A percentile compares a stretch with the other conserved stretches of the same genome.
Evolutionary conservation across 2,329 filamentous ascomycete species (phyloP).

Genomic region (Cladosporium phlei): DNA sequence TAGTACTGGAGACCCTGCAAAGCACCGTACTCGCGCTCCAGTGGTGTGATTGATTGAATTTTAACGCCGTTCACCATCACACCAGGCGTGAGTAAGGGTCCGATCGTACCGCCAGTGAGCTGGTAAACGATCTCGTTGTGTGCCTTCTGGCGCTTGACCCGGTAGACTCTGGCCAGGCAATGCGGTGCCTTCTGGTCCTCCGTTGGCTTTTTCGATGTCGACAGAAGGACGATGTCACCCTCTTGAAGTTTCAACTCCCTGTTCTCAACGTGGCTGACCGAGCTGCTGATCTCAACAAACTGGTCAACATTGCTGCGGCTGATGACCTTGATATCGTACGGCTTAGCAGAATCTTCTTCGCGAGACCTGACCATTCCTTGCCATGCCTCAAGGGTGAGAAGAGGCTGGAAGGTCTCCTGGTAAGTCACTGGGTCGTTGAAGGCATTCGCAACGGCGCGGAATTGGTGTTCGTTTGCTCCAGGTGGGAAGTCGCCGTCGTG

Average conservation of each 20-base stretch:
- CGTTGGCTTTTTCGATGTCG: constrained; percentile 67
- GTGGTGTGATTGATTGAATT: constrained; percentile 86
- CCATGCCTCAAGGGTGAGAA: constrained; percentile 92
- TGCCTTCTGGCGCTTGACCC: constrained; percentile 74
- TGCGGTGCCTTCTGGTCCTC: constrained; percentile 62
- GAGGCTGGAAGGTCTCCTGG: constrained; percentile 81
- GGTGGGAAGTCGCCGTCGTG: constrained; percentile 83
- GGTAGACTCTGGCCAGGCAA: constrained; percentile 79
- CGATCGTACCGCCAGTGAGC: constrained; percentile 54
- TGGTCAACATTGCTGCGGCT: constrained; percentile 87
- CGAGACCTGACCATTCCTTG: constrained; percentile 85
- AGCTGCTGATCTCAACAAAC: constrained; percentile 85
- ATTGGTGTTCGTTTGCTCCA: constrained; percentile 61
- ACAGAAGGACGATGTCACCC: constrained; percentile 85
- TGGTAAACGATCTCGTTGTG: constrained; percentile 81
- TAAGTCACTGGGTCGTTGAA: constrained; percentile 76
- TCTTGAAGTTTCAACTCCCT: constrained; percentile 71
- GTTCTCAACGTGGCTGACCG: constrained; percentile 65
- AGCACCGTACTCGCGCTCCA: constrained; percentile 92
- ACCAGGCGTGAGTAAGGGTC: constrained; percentile 57
- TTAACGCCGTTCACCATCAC: constrained; percentile 69
- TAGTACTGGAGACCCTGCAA: constrained; percentile 90
- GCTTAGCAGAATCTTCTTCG: constrained; percentile 74
- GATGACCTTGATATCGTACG: constrained; percentile 82
- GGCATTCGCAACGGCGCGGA: constrained; percentile 69